Base-by-base conservation (phyloP, 2,329 filamentous ascomycete genomes). In the Fusarium dimerum region DNA sequence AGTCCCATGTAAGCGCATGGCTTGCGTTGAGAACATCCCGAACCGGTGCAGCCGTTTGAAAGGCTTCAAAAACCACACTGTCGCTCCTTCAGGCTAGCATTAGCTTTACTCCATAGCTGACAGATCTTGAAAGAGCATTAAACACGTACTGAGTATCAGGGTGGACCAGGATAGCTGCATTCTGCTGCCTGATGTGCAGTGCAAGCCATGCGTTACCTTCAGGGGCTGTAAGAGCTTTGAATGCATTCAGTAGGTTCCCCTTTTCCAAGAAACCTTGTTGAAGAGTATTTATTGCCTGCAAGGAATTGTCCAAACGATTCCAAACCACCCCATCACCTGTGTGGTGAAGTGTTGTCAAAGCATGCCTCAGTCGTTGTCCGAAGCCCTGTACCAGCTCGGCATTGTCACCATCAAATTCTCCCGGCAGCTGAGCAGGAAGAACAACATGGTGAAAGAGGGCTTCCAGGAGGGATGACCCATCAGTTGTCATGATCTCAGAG, bases 1-100 rank as follows among this genome's bases (percentile, higher is more conserved):
- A 89, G n/a, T 78, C 73, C 76, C 84, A 85, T 43, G 69, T 57
- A 1, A 89, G 66, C 0, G 83, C 76, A 30, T 74, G 73, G 7
- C 78, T 66, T 0, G 81, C 65, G 0, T 74, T 73, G 2, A 87
- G 73, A 1, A 87, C 81, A 13, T 74, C 64, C 16, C 78, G 69
- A 0, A 78, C 78, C 0, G 64, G 61, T 0, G 86, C 73, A 0
- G 83, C 85, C 0, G 79, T 72, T 64, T 89, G 84, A 45, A 88
- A 88, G 0, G 75, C 74, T 63, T 89, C 86, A 36, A 54, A 82
- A 15, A 60, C 78, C 51, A 62, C 56, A 11, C 20, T 64, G 20
- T 12, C 60, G 45, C 47, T 48, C 41, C 59, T 58, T 2, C 40
- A 47, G 20, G 34, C n/a, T 6, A 34, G 47, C 20, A 26, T 39